Evolutionary conservation across 106 monocot species (phyloP).

Genomic region (Narthecium ossifragum): DNA sequence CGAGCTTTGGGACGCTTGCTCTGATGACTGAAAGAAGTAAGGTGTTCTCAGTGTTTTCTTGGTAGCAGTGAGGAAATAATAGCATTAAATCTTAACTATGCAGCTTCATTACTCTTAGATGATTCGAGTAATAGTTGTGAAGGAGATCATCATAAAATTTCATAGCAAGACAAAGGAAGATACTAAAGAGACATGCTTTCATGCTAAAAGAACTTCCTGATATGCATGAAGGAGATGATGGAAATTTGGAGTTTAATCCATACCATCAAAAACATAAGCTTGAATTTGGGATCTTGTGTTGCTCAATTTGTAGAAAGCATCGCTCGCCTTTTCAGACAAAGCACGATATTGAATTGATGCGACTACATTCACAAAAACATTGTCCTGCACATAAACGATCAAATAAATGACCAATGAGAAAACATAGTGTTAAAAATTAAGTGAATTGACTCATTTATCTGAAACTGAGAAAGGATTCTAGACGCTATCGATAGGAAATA

Average conservation of each 20-base stretch:
- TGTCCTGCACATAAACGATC: constrained; percentile 1
- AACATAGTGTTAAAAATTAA: neutral
- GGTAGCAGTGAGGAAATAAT: neutral
- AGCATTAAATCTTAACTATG: neutral
- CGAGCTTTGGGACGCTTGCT: constrained; percentile 36
- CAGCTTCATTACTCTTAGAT: too few relatives aligned
- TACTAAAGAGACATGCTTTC: neutral
- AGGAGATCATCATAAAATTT: too few relatives aligned
- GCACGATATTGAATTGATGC: constrained; percentile 15
- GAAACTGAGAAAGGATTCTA: neutral
- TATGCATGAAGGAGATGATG: neutral
- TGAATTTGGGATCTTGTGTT: constrained; percentile 15
- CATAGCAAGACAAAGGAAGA: neutral
- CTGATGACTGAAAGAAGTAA: constrained; percentile 20
- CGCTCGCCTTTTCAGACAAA: constrained; percentile 8
- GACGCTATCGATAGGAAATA: too few relatives aligned
- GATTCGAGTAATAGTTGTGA: too few relatives aligned
- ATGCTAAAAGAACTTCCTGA: neutral
- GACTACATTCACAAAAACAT: constrained; percentile 17
- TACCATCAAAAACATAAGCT: constrained; percentile 23
- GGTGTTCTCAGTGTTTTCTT: neutral
- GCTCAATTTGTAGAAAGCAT: constrained; percentile 17
- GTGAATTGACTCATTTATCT: neutral
- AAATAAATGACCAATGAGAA: neutral
- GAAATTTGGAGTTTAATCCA: neutral